Evolutionary conservation across 2,329 filamentous ascomycete species (phyloP), one percentile per base, ranked within the genome.

Genomic region (Zelopaecilomyces penicillatus): DNA sequence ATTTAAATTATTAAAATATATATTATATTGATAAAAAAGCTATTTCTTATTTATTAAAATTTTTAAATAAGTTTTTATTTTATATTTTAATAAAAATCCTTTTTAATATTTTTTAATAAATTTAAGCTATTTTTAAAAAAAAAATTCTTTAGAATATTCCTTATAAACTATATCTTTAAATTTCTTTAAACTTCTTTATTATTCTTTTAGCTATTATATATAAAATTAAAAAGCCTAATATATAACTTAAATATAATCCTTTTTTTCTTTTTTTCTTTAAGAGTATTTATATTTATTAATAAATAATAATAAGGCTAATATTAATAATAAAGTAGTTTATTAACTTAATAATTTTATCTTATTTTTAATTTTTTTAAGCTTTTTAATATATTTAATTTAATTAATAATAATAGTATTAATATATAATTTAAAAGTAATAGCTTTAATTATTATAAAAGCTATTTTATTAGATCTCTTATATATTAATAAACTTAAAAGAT

Each of bases 1-100:
- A 34, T 34, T 49, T 47, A 41, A 48, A 46, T 31, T 46, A 51
- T 31, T 39, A 45, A 38, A 30, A 43, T 45, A 37, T 50, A 44
- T 47, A 47, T 47, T 40, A 42, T 43, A 39, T 48, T 48, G 39
- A 44, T 45, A 30, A 29, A 39, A 19, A 28, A 51, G 7, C 7
- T 34, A 34, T 8, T 34, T 34, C n/a, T 34, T 47, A 37, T 46
- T 39, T 35, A 46, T 26, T 10, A 43, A 32, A 10, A 8, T 34
- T 47, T 7, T 39, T 45, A 43, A 32, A 34, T 34, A 34, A 34
- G 7, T 34, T 8, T 34, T 34, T 34, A 34, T 10, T 19, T 19
- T 37, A 8, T 37, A 7, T 37, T 7, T 37, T 19, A 11, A 6
- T 37, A 8, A 37, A 37, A 37, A 11, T 19, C 26, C 10, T 8